Evolutionary conservation across 1,139 yeast species (phyloP), one percentile per base, ranked within the genome.

Genomic region (Ogataea hybrid): DNA sequence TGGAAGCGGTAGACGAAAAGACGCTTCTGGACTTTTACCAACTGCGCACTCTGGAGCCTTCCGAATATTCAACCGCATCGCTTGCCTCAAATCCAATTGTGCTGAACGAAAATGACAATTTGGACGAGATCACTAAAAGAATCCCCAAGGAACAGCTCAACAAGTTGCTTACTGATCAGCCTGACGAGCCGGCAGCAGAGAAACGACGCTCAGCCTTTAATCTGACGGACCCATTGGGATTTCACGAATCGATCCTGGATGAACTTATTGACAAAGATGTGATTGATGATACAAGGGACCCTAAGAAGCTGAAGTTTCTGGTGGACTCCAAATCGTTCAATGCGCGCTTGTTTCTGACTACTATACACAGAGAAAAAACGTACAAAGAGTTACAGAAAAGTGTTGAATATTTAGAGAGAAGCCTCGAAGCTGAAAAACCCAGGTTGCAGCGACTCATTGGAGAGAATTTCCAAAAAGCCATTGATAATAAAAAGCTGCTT

Each of bases 241-340:
- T 77, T 15, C 65, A 64, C 23, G 74, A 73, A 8, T 67, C 72
- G 11, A 69, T 81, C 32, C 59, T 70, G 11, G 64, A 69, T 23
- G 69, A 70, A 22, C 64, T 82, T 43, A 54, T 70, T 10, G 63
- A 63, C 25, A 62, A 63, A 32, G 67, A 67, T 25, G 59, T 70
- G 16, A 58, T 75, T 17, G 58, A 62, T 9, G 67, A 73, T 17
- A 60, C 71, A 9, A 70, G 78, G 12, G 68, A 66, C 25, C 57
- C 64, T 2, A 58, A 61, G 27, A 59, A 74, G 28, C 66, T 71
- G 43, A 73, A 77, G 49, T 87, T 75, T 62, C 67, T 87, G 51
- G 80, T 88, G 29, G 79, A 84, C 27, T 82, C 89, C 3, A 83
- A 85, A 49, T 68, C 73, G 33, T 90, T 90, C 68, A 79, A 83